Percentiles rank a stretch among this genome's conserved stretches.
Conservation (phyloP, 306 rosid genomes). For the Quercus rubra region DNA sequence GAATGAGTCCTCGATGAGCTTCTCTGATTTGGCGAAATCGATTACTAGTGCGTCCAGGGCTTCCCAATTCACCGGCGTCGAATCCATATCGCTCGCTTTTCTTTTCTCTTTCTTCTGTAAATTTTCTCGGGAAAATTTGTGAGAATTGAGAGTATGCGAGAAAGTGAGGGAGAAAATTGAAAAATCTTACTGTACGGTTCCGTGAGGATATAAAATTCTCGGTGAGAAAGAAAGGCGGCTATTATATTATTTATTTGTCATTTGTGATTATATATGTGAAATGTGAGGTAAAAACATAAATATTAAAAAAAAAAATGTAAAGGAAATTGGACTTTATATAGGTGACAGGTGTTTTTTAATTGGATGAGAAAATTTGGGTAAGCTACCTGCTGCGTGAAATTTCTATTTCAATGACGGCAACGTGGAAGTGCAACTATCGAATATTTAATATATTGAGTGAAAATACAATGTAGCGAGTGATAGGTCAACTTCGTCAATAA, state of each 20-base stretch:
- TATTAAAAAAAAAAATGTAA: neutral
- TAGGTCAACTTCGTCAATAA: too few species aligned
- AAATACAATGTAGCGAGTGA: too few species aligned
- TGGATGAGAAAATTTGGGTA: neutral
- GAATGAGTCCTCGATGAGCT: slow-evolving; percentile 59
- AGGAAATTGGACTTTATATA: slow-evolving; percentile 13
- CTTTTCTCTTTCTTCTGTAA: too few species aligned
- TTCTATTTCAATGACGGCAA: neutral
- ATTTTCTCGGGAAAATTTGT: slow-evolving; percentile 21
- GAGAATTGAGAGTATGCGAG: neutral
- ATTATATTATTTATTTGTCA: neutral
- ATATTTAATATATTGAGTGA: too few species aligned
- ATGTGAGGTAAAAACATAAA: too few species aligned
- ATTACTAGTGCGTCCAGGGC: slow-evolving; percentile 74
- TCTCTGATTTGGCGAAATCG: slow-evolving; percentile 93
- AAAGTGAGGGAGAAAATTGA: neutral
- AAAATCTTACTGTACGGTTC: neutral
- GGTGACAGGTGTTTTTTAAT: slow-evolving; percentile 24
- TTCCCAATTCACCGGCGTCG: slow-evolving; percentile 90
- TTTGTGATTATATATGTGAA: neutral
- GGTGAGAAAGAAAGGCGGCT: slow-evolving; percentile 49
- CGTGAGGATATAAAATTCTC: neutral
- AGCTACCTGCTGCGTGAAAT: neutral
- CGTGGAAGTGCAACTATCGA: neutral
- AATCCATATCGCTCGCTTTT: slow-evolving; percentile 44